Base-by-base conservation (phyloP, 2,329 filamentous ascomycete species). In the Hypocreales sp. region DNA sequence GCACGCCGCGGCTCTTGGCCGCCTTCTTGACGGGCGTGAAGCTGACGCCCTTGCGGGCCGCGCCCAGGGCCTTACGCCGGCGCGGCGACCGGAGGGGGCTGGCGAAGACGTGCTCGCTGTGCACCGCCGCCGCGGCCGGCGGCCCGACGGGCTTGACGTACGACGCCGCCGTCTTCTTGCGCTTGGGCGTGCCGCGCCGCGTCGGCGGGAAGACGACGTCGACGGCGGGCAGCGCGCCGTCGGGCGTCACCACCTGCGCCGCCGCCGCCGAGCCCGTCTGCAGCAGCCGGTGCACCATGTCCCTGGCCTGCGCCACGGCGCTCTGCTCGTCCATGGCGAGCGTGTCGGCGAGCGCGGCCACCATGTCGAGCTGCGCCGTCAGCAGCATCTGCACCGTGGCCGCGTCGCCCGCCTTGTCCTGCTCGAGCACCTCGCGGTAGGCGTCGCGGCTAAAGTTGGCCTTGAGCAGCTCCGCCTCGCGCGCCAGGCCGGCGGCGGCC, bases 351-450 rank as follows among this genome's bases (percentile, higher is more conserved):
- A 98, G 68, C 1, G 84, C 82, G 5, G 81, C 64, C 34, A 95
- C 69, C 3, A 86, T 87, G 42, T 94, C 86, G 40, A 98, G 92
- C 43, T 95, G 87, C 9, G 87, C 82, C 28, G 79, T 77, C 8
- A 95, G 67, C 29, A 98, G 65, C 26, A 81, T 69, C 51, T 94
- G 86, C 43, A 93, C 64, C 37, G 80, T 71, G 12, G 69, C 72
- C 13, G 76, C 71, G 46, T 94, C 84, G 9, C 77, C 79, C 15
- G 67, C 64, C 54, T 78, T 87, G 35, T 95, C 86, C 42, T 90
- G 75, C 29, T 95, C 84, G 8, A 84, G 51, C 13, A 94, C 70
- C 28, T 82, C 74, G 9, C 67, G 59, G 36, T 87, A 70, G 2
- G 79, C 70, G 34, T 95, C 90, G 21, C 81, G 69, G 39, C 81